These are phyloP conservation scores for Acer campestre DNA, from an alignment of 345 rosid genomes.

Conservation along the genomic window DNA sequence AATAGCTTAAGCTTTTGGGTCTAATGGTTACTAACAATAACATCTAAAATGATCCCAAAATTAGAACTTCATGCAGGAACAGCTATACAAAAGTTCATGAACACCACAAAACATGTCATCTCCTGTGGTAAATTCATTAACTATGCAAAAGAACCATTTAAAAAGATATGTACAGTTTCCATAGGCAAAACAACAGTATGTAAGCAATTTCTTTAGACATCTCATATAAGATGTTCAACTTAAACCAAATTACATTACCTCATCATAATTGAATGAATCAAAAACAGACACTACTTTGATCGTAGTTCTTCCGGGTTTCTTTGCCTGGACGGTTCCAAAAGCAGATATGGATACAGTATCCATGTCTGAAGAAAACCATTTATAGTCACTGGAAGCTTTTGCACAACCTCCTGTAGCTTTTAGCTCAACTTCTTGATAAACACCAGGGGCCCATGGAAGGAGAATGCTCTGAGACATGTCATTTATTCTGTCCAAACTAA, in stretches of 20 bases:
- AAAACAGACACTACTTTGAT: slow-evolving; percentile 75
- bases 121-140: neutral
- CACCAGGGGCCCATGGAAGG: slow-evolving; percentile 83
- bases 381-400: slow-evolving; percentile 71
- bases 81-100: neutral
- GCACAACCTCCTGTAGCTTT: slow-evolving; percentile 91
- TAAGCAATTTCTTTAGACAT: slow-evolving; percentile 8
- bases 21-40: neutral
- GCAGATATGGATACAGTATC: slow-evolving; percentile 64
- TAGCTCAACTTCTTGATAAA: slow-evolving; percentile 84
- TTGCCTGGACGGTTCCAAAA: slow-evolving; percentile 81
- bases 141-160: neutral
- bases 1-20: neutral
- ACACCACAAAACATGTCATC: slow-evolving; percentile 1
- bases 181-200: slow-evolving; percentile 6
- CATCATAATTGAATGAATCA: slow-evolving; percentile 81
- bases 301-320: slow-evolving; percentile 83
- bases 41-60: neutral
- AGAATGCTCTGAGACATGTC: slow-evolving; percentile 45
- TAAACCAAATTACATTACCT: slow-evolving; percentile 48
- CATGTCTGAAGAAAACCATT: slow-evolving; percentile 87
- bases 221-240: neutral
- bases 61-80: neutral
- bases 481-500: slow-evolving; percentile 46
- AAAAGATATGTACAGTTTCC: slow-evolving; percentile 3